Base-by-base conservation (phyloP, 306 rosid genomes). In the Acacia acuminata region DNA sequence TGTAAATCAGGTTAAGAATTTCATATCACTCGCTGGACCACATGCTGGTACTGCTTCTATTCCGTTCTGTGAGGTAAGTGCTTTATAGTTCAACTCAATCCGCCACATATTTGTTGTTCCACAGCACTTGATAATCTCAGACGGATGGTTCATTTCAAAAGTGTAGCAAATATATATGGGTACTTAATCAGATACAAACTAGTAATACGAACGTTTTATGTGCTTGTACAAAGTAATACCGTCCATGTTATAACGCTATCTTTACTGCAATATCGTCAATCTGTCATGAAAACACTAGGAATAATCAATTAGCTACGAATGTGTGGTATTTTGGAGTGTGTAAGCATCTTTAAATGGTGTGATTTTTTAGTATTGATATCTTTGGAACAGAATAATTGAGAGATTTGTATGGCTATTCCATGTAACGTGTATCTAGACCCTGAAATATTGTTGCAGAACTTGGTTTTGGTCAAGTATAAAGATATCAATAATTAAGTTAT, bases 31-130 rank as follows among this genome's bases (percentile, higher is more conserved):
- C 38, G 98, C 88, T 42, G 98, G 98, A 80, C 90, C 88, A 10
- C 93, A 91, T 80, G 98, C 97, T 73, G 98, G 98, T 73, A 90
- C 85, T 2, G 98, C 94, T 74, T 87, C 96, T 30, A 78, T 90
- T 83, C 98, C 97, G 47, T 61, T 85, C 14, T 93, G 96, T 48
- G 87, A 82, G 77, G 97, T 94, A 91, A 50, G 96, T 85, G 43
- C 77, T 84, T 77, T 34, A 63, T 50, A 38, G 73, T 70, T 77
- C 75, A 71, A 60, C 60, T 77, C 30, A 17, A 71, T 76, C 71
- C 60, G 4, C 72, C 12, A 19, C 69, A 20, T 43, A 38, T 68
- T 43, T 71, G 3, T 32, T 19, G 45, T 60, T 43, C 25, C 43
- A 43, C 38, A 27, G 32, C 48, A 27, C 32, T 7, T 36, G 7